Evolutionary conservation across 2,329 filamentous ascomycete genomes (phyloP).

Genomic region (Fusarium denticulatum): DNA sequence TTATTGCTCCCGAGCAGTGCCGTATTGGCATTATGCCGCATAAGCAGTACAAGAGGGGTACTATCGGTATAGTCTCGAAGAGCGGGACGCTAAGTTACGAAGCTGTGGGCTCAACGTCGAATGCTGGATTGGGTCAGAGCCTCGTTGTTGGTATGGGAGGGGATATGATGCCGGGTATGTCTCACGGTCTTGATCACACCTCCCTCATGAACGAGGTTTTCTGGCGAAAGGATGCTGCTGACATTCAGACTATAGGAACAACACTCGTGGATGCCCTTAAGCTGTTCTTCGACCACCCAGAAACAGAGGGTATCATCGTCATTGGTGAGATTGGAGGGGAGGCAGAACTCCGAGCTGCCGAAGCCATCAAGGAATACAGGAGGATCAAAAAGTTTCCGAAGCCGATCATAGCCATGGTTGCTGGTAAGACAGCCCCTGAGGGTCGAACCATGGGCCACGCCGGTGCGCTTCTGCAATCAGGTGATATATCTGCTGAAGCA

Average conservation of each 20-base stretch:
- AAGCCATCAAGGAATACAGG: conserved; percentile 73
- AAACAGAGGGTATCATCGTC: conserved; percentile 76
- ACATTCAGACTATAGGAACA: conserved; percentile 51
- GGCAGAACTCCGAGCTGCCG: conserved; percentile 75
- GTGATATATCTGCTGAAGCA: conserved; percentile 46
- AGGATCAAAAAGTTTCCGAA: conserved; percentile 67
- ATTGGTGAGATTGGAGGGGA: conserved; percentile 78
- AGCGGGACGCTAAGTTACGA: conserved; percentile 85
- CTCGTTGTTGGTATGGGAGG: conserved; percentile 82
- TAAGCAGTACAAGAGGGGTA: conserved; percentile 61
- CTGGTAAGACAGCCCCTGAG: conserved; percentile 68
- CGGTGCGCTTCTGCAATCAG: conserved; percentile 64
- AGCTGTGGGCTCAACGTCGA: conserved; percentile 77
- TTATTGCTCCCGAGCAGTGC: conserved; percentile 79
- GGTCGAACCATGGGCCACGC: conserved; percentile 78
- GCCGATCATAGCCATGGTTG: conserved; percentile 71
- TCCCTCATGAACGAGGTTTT: rapidly evolving
- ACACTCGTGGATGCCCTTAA: conserved; percentile 76
- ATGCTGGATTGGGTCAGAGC: conserved; percentile 78
- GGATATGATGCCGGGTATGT: conserved; percentile 72
- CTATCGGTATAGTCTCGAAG: conserved; percentile 79
- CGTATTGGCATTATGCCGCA: conserved; percentile 55
- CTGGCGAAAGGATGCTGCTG: rapidly evolving
- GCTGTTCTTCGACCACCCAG: conserved; percentile 72
- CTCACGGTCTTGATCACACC: background rate